Evolutionary conservation across 768 basidiomycete genomes (phyloP).

Genomic region (Candolleomyces eurysporus): DNA sequence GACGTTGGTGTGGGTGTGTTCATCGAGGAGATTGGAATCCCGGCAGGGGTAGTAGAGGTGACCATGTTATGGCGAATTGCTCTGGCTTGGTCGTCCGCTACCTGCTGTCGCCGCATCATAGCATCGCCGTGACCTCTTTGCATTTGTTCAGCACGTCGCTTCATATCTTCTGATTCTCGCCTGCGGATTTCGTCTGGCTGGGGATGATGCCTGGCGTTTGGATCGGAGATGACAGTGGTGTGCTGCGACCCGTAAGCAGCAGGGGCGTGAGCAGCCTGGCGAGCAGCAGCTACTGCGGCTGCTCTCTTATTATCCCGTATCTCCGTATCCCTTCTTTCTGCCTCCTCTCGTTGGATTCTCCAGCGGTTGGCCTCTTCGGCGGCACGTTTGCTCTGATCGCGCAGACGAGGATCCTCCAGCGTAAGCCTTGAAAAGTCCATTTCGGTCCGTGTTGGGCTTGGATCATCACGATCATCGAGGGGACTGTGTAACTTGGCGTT

Average conservation of each 20-base stretch:
- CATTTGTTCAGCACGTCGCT: conserved; percentile 35
- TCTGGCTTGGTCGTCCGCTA: conserved; percentile 52
- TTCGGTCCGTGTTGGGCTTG: conserved; percentile 12
- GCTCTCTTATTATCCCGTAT: conserved; percentile 26
- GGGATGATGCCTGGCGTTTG: conserved; percentile 24
- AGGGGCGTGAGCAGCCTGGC: conserved; percentile 15
- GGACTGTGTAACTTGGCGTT: conserved; percentile 21
- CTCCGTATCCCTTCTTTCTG: conserved; percentile 30
- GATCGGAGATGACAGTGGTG: conserved; percentile 23
- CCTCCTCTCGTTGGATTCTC: conserved; percentile 34
- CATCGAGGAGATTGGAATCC: not conserved
- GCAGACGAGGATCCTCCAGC: conserved; percentile 25
- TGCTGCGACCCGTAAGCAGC: conserved; percentile 22
- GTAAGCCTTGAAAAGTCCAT: conserved; percentile 15
- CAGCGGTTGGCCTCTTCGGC: conserved; percentile 35
- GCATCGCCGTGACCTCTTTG: conserved; percentile 45
- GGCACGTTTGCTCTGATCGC: conserved; percentile 20
- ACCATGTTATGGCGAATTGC: conserved; percentile 36
- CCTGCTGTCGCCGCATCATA: conserved; percentile 56
- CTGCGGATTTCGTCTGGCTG: conserved; percentile 44
- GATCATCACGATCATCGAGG: conserved; percentile 13
- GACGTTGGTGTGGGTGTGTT: conserved; percentile 9
- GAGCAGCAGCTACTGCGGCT: conserved; percentile 20
- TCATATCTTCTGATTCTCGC: conserved; percentile 45
- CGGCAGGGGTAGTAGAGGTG: conserved; percentile 18